phyloP scores from a whole-genome alignment of 2,329 filamentous ascomycete species.

The Ascochyta clinopodiicola region DNA sequence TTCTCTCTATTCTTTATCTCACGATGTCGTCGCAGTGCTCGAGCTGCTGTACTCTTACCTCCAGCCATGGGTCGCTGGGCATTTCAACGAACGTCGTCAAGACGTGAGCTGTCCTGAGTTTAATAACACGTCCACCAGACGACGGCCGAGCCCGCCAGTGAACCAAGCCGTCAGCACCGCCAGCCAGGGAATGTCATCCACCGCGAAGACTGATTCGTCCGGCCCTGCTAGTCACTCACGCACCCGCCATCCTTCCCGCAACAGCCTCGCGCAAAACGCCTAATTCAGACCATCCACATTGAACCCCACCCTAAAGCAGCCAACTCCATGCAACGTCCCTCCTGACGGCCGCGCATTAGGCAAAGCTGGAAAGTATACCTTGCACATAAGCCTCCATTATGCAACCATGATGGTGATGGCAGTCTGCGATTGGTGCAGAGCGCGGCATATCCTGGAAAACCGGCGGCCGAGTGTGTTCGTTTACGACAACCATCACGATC shows the following conservation, averaged over 20 bases:
- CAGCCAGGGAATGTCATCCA: background rate
- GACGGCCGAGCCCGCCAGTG: background rate
- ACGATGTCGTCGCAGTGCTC: background rate
- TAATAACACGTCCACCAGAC: background rate
- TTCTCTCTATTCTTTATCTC: background rate
- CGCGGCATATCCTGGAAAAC: conserved; percentile 3
- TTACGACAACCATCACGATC: conserved; percentile 16
- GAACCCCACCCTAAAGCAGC: conserved; percentile 2
- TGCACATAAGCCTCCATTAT: conserved; percentile 2
- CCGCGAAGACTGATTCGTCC: background rate
- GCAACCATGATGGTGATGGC: conserved; percentile 5
- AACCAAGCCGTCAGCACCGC: background rate
- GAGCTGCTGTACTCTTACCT: background rate
- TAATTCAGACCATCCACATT: background rate
- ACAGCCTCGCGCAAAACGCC: conserved; percentile 10
- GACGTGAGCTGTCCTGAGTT: background rate
- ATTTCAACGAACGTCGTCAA: background rate
- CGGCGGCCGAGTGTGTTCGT: conserved; percentile 9
- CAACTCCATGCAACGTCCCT: conserved; percentile 2
- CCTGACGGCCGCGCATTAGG: background rate
- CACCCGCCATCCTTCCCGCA: background rate
- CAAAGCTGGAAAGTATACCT: background rate
- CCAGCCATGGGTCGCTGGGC: background rate
- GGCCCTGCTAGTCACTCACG: background rate
- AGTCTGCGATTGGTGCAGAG: conserved; percentile 12